A percentile compares a stretch with the other conserved stretches of the same genome.
Conservation (phyloP, 2,329 filamentous ascomycete species). For the Alternaria viburni region DNA sequence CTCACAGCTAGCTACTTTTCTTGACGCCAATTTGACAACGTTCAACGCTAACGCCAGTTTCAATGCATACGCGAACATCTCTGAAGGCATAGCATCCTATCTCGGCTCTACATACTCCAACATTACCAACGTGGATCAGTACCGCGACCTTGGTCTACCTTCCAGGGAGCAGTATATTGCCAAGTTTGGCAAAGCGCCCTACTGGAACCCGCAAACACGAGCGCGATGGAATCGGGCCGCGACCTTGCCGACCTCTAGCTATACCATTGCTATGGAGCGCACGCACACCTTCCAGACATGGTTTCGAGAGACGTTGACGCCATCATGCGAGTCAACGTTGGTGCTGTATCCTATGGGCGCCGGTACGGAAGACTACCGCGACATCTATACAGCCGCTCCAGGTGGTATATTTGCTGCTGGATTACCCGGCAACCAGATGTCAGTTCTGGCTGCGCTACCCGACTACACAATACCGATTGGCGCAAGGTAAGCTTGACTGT, state of each 20-base stretch:
- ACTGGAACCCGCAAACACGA: slow-evolving; percentile 17
- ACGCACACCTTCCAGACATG: slow-evolving; percentile 7
- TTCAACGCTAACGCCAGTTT: slow-evolving; percentile 15
- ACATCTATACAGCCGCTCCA: slow-evolving; percentile 6
- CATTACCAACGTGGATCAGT: slow-evolving; percentile 21
- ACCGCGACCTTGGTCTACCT: slow-evolving; percentile 8
- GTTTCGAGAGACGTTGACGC: slow-evolving; percentile 10
- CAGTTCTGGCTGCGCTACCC: slow-evolving; percentile 12
- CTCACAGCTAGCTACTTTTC: slow-evolving; percentile 8
- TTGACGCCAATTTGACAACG: slow-evolving; percentile 4
- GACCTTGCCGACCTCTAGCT: slow-evolving; percentile 5
- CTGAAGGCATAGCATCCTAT: slow-evolving; percentile 10
- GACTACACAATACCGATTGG: slow-evolving; percentile 18
- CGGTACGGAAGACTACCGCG: slow-evolving; percentile 10
- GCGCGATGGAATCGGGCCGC: slow-evolving; percentile 11
- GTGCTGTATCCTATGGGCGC: slow-evolving; percentile 17
- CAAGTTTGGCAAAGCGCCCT: slow-evolving; percentile 15
- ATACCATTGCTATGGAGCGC: slow-evolving; percentile 6
- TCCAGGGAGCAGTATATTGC: slow-evolving; percentile 10
- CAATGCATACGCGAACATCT: slow-evolving; percentile 12
- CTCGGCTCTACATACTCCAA: slow-evolving; percentile 17
- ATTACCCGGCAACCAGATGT: slow-evolving; percentile 8
- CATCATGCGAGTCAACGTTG: slow-evolving; percentile 12
- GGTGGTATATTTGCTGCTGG: slow-evolving; percentile 10
- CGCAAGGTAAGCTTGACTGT: background rate